A percentile compares a stretch with the other conserved stretches of the same genome.
These are phyloP conservation scores for Ilyonectria mors-panacis DNA, from an alignment of 2,329 filamentous ascomycete species.

Conservation along the genomic window DNA sequence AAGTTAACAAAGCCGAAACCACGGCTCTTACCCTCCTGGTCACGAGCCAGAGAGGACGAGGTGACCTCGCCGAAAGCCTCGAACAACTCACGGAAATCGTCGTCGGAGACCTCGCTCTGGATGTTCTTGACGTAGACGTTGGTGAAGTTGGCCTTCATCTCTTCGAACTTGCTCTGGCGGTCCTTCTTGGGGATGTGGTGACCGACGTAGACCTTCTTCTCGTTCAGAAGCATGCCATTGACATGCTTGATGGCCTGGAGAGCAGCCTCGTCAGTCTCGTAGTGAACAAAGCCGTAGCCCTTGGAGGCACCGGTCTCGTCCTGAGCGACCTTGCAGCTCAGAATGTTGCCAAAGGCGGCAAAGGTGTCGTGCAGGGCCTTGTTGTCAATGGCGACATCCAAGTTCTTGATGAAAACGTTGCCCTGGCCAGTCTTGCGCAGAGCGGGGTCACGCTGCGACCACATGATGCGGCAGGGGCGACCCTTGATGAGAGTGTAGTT, in stretches of 20 bases:
- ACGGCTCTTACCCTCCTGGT: constrained; percentile 91
- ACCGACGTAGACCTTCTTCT: constrained; percentile 99
- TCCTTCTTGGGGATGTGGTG: constrained; percentile 99
- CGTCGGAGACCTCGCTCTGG: constrained; percentile 84
- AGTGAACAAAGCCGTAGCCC: constrained; percentile 99
- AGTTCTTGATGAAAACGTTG: constrained; percentile 99
- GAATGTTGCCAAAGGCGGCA: constrained; percentile 97
- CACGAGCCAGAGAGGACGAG: constrained; percentile 92
- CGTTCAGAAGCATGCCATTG: constrained; percentile 99
- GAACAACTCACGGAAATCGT: constrained; percentile 95
- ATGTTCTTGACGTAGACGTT: constrained; percentile 99
- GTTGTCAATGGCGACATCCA: constrained; percentile 99
- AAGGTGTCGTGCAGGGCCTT: constrained; percentile 99
- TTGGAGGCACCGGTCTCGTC: constrained; percentile 98
- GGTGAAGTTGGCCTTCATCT: constrained; percentile 99
- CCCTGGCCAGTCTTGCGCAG: constrained; percentile 99
- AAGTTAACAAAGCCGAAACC: constrained; percentile 98
- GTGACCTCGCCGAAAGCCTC: constrained; percentile 95
- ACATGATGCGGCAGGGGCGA: constrained; percentile 99
- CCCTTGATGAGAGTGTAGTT: constrained; percentile 99
- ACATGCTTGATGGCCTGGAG: constrained; percentile 99
- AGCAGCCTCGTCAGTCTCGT: constrained; percentile 98
- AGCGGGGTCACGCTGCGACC: constrained; percentile 99
- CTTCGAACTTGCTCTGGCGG: constrained; percentile 99
- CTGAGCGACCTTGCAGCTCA: constrained; percentile 99